phyloP scores from a whole-genome alignment of 805 yeast species.

The Sporopachydermia lactativora region DNA sequence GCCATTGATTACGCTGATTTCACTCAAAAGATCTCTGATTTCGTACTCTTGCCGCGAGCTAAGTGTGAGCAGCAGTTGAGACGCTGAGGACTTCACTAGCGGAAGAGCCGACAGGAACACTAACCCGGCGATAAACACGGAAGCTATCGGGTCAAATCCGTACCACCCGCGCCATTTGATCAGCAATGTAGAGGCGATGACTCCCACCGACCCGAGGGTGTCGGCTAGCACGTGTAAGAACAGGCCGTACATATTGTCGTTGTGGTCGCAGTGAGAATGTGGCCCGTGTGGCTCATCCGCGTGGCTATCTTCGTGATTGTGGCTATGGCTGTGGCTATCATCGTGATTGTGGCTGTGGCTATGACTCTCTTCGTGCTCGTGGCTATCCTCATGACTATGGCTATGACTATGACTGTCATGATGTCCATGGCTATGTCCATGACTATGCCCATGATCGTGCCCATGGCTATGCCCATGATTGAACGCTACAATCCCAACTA shows the following conservation, averaged over 20 bases:
- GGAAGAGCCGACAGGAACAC: slow-evolving; percentile 79
- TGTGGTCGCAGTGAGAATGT: slow-evolving; percentile 14
- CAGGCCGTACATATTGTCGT: slow-evolving; percentile 83
- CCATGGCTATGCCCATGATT: slow-evolving; percentile 62
- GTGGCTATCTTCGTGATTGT: slow-evolving; percentile 9
- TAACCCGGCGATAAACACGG: slow-evolving; percentile 70
- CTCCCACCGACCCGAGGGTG: slow-evolving; percentile 94
- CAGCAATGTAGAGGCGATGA: slow-evolving; percentile 75
- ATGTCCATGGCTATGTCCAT: slow-evolving; percentile 29
- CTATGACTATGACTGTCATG: no score
- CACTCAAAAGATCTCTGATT: slow-evolving; percentile 52
- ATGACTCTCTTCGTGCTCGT: slow-evolving; percentile 17
- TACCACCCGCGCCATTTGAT: slow-evolving; percentile 59
- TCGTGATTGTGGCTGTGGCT: slow-evolving; percentile 1
- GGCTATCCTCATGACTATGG: slow-evolving; percentile 20
- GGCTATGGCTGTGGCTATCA: slow-evolving; percentile 9
- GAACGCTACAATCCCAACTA: slow-evolving; percentile 90
- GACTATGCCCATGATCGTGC: slow-evolving; percentile 25
- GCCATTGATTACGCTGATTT: slow-evolving; percentile 52
- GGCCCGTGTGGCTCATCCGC: no score
- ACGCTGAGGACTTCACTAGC: slow-evolving; percentile 65
- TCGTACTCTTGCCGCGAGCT: slow-evolving; percentile 43
- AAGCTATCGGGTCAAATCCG: slow-evolving; percentile 87
- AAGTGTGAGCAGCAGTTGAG: slow-evolving; percentile 52
- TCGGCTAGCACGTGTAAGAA: slow-evolving; percentile 91